Base-by-base conservation (phyloP, 495 filamentous ascomycete species). In the Hypoxylon fragiforme region DNA sequence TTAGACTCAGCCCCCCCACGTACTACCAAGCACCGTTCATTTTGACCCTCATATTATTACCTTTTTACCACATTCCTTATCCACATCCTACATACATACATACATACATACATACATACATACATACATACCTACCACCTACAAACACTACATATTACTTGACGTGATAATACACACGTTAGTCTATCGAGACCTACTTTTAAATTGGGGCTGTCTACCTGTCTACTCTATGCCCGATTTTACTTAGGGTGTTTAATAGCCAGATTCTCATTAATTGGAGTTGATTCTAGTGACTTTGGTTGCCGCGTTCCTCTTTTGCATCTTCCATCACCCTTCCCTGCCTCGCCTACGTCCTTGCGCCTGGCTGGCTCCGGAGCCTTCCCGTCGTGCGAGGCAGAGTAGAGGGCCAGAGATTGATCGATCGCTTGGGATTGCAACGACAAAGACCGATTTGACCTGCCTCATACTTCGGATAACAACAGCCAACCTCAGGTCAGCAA, bases 1-100 rank as follows among this genome's bases (percentile, higher is more conserved):
- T 60, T 55, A 55, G 57, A 60, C 50, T 60, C 57, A 54, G 45
- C 57, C 57, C 50, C 57, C 50, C 50, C 50, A 60, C 50, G 36
- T 60, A n/a, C 50, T 36, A 28, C 30, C 24, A 36, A 49, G 57
- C 50, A 37, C 56, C 48, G 47, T 48, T 28, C 13, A 39, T 50
- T 50, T 54, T 50, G 45, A 54, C 44, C 40, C 41, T 60, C 46
- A 39, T 60, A 46, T 42, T 22, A 22, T 32, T 39, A 44, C 41
- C 40, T 20, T 24, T 44, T 44, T 31, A 37, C 26, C 42, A 19
- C 30, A 30, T 19, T 31, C 26, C 32, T 26, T 42, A 35, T 9
- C 31, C 36, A 32, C 18, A 43, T 37, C 14, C 24, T 13, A 43
- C 48, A 13, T 50, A 54, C 30, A 38, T 44, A 8, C 21, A 43